A percentile compares a stretch with the other conserved stretches of the same genome.
phyloP scores from a whole-genome alignment of 139 green algal genomes.

The Tetratostichococcus sp. region DNA sequence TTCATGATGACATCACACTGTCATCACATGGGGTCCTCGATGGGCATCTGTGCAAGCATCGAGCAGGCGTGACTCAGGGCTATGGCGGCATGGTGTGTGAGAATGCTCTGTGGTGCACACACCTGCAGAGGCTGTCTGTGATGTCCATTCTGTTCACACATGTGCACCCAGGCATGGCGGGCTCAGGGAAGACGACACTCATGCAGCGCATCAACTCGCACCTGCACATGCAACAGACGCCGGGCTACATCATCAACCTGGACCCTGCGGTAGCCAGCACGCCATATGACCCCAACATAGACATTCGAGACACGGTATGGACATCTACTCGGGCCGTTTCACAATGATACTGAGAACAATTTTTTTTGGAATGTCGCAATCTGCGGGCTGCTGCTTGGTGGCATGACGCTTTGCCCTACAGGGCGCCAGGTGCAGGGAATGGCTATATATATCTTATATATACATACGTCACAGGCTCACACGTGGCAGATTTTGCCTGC shows the following conservation, averaged over 20 bases:
- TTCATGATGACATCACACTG: too few species aligned
- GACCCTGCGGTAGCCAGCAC: slow-evolving; percentile 88
- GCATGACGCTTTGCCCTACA: too few species aligned
- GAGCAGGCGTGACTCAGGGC: too few species aligned
- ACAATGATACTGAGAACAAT: neutral
- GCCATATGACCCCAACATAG: slow-evolving; percentile 91
- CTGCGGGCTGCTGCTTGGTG: too few species aligned
- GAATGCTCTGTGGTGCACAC: too few species aligned
- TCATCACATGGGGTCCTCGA: too few species aligned
- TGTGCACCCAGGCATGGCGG: slow-evolving; percentile 86
- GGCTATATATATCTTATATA: neutral
- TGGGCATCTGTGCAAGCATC: too few species aligned
- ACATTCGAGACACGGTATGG: slow-evolving; percentile 94
- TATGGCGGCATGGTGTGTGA: too few species aligned
- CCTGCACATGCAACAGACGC: slow-evolving; percentile 42
- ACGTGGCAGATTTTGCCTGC: neutral
- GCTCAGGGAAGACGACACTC: slow-evolving; percentile 94
- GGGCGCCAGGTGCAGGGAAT: too few species aligned
- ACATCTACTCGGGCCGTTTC: too few species aligned
- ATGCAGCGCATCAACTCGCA: slow-evolving; percentile 85
- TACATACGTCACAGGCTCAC: neutral
- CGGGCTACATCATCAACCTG: slow-evolving; percentile 94
- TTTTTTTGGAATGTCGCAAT: too few species aligned
- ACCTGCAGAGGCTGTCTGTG: too few species aligned
- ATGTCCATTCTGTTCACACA: neutral